Conservation (phyloP, 306 rosid species). For the Biancaea sappan region DNA sequence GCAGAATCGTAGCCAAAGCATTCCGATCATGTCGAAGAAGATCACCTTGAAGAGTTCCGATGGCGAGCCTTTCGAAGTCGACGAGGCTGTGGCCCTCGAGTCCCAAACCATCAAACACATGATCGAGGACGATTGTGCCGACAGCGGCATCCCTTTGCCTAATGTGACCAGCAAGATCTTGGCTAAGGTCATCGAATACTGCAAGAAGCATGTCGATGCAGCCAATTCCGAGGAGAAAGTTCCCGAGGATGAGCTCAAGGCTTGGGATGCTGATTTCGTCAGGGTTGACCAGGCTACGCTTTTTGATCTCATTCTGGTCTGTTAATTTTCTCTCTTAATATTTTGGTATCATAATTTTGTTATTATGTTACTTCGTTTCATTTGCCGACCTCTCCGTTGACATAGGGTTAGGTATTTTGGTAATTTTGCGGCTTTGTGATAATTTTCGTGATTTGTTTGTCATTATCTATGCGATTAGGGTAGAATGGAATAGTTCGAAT, state of each 20-base stretch:
- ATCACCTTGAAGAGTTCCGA: constrained; percentile 59
- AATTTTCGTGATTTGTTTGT: neutral
- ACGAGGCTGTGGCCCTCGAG: constrained; percentile 55
- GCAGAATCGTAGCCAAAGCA: neutral
- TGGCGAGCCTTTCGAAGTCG: constrained; percentile 56
- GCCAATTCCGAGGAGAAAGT: constrained; percentile 35
- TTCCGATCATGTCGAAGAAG: constrained; percentile 35
- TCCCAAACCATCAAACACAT: constrained; percentile 60
- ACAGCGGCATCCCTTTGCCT: constrained; percentile 56
- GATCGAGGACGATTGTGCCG: constrained; percentile 61
- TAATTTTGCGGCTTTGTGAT: neutral
- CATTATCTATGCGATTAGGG: neutral
- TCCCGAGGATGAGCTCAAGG: constrained; percentile 46
- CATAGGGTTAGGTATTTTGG: constrained; percentile 1
- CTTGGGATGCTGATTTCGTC: constrained; percentile 55
- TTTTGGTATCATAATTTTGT: neutral
- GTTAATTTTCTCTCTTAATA: neutral
- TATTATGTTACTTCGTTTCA: neutral
- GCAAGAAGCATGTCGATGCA: constrained; percentile 51
- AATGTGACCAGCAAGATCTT: constrained; percentile 60
- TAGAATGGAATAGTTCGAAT: neutral
- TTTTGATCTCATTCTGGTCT: constrained; percentile 58
- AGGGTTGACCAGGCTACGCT: constrained; percentile 60
- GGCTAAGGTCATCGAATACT: constrained; percentile 64
- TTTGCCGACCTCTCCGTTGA: neutral